Base-by-base conservation (phyloP, 2,329 filamentous ascomycete genomes). In the Coniochaeta pulveracea region DNA sequence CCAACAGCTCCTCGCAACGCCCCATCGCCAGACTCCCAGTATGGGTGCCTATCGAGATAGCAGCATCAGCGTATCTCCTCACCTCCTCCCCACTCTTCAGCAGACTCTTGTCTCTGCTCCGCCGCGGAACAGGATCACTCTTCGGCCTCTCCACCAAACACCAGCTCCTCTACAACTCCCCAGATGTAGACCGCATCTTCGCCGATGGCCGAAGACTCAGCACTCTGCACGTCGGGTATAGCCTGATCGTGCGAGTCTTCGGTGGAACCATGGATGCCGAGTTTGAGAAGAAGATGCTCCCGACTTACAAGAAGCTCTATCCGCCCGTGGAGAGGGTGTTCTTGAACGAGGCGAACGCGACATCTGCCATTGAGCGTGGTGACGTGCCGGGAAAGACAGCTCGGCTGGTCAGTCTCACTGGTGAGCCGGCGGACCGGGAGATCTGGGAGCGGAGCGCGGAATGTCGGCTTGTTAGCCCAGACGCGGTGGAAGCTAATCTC, bases 131-230 rank as follows among this genome's bases (percentile, higher is more conserved):
- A n/a, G 27, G 27, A 16, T n/a, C 27, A 3, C 3, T 29, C 16
- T 43, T 30, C 18, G 40, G 40, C 18, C 37, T 50, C 12, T 55
- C 51, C 43, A 40, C 42, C 9, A 37, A 42, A n/a, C 39, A 48
- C 19, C 45, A 48, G 26, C 40, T 47, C 16, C 38, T 47, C 22
- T 41, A 47, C 25, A 43, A 49, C 21, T 45, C 37, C 19, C 28
- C 37, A 10, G 38, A 37, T 18, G 28, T 35, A 6, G 40, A 43
- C 15, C 27, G 32, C n/a, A 32, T 41, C 19, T 26, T 40, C 24
- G 28, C 38, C 3, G 35, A 41, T 23, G 21, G 27, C 11, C 19
- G 23, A 15, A 36, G 34, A 22, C 27, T 28, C 17, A 26, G 11
- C 14, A 18, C 22, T 10, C 12, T 30, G 4, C 35, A 28, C 6